Base-by-base conservation (phyloP, 139 green algal species). In the Diplosphaera chodatii region DNA sequence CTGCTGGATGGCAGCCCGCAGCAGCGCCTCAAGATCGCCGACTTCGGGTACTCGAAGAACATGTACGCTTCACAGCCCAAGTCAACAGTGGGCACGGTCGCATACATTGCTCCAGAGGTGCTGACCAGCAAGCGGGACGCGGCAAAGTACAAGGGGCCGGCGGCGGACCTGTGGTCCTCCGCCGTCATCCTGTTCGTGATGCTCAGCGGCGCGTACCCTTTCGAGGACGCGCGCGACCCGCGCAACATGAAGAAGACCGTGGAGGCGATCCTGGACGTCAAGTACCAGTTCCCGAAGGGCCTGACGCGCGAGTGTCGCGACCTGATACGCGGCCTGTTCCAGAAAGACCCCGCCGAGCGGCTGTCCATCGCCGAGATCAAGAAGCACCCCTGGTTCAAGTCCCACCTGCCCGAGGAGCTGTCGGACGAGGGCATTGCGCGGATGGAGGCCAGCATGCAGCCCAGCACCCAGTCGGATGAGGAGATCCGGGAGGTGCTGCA, bases 101-200 rank as follows among this genome's bases (percentile, higher is more conserved):
- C 84, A 27, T 90, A 90, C 75, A 90, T 90, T 73, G 83, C 83
- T 3, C 84, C 84, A 18, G 84, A 81, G 76, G 76, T 81, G 48
- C 37, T 83, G 68, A 41, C 63, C 40, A 67, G 79, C 63, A 79
- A 80, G 71, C 74, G 73, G 32, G 84, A 86, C 69, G 55, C 73
- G 55, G 81, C 78, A n/a, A 75, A 70, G 8, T 59, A 59, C 48
- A 59, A 59, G 48, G 48, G 48, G 3, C 48, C 48, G 3, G 37
- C 64, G n/a, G 81, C 78, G 18, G 81, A 86, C 70, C 59, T 86
- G 28, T 86, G 81, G 81, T 78, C 78, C 32, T 86, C 69, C 55
- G 81, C 74, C 13, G 81, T 86, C 30, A 72, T 84, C 28, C 68
- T 86, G 18, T 86, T 73, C 65, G 70, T 74, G 40, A 79, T 79